Conservation (phyloP, 176 grass and related monocot genomes). For the Oryza nivara region DNA sequence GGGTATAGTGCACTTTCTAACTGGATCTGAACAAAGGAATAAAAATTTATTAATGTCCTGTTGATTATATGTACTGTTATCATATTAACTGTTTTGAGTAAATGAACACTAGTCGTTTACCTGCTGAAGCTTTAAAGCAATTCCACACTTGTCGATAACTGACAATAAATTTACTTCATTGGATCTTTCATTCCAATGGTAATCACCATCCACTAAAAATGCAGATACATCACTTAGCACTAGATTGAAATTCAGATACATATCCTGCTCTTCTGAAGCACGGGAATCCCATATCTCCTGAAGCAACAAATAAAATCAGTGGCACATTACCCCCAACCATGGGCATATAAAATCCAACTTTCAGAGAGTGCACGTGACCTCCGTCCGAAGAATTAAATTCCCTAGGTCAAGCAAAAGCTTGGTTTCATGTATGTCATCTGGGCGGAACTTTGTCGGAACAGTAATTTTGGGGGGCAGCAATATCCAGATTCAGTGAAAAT, state of each 20-base stretch:
- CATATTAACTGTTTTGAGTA: constrained; percentile 5
- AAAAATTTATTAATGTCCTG: constrained; percentile 14
- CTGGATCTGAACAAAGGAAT: constrained; percentile 66
- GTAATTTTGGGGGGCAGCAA: constrained; percentile 98
- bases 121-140: constrained; percentile 95
- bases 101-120: constrained; percentile 35
- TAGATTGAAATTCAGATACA: constrained; percentile 96
- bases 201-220: constrained; percentile 95
- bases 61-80: constrained; percentile 25
- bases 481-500: constrained; percentile 96
- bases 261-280: constrained; percentile 70
- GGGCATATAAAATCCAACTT: constrained; percentile 25
- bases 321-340: constrained; percentile 28
- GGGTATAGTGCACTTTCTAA: constrained; percentile 85
- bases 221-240: constrained; percentile 95
- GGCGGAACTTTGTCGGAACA: constrained; percentile 83
- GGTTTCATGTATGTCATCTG: constrained; percentile 84
- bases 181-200: constrained; percentile 67
- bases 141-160: constrained; percentile 95
- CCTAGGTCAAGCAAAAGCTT: constrained; percentile 94
- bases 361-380: constrained; percentile 49
- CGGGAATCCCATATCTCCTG: constrained; percentile 89
- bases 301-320: constrained; percentile 47
- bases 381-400: constrained; percentile 84
- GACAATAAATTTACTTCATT: constrained; percentile 65